These are phyloP conservation scores for Albizia julibrissin DNA, from an alignment of 306 rosid species.

Conservation along the genomic window DNA sequence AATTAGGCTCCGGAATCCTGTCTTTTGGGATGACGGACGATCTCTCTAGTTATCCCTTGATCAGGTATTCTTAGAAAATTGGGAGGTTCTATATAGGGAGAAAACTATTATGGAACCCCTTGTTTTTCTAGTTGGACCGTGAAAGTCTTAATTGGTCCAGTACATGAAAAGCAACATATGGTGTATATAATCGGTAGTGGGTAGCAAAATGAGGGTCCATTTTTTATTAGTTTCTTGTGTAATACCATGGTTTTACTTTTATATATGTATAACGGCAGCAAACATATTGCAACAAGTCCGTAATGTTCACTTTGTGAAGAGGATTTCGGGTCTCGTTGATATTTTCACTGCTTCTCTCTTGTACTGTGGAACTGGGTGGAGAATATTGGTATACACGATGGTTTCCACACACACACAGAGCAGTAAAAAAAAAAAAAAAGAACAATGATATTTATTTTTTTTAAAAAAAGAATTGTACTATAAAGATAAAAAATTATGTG, in stretches of 20 bases:
- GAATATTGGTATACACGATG: background rate
- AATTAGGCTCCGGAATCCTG: constrained; percentile 29
- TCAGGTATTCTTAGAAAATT: background rate
- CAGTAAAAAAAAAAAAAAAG: no score
- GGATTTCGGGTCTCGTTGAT: background rate
- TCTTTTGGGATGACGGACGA: constrained; percentile 20
- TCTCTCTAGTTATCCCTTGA: background rate
- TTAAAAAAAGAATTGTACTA: no score
- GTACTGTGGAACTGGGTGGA: background rate
- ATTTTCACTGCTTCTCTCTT: background rate
- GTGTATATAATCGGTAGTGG: background rate
- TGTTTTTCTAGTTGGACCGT: background rate
- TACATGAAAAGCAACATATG: background rate
- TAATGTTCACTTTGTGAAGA: background rate
- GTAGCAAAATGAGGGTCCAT: background rate
- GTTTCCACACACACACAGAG: background rate
- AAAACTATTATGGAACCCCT: background rate
- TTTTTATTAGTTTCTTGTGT: background rate
- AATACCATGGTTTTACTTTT: background rate
- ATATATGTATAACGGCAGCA: background rate
- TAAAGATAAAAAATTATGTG: background rate
- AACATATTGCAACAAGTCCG: background rate
- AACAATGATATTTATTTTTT: no score
- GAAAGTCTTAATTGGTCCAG: background rate
- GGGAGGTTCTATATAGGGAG: background rate